Evolutionary conservation across 2,329 filamentous ascomycete species (phyloP).

Genomic region (Pyricularia sp.): DNA sequence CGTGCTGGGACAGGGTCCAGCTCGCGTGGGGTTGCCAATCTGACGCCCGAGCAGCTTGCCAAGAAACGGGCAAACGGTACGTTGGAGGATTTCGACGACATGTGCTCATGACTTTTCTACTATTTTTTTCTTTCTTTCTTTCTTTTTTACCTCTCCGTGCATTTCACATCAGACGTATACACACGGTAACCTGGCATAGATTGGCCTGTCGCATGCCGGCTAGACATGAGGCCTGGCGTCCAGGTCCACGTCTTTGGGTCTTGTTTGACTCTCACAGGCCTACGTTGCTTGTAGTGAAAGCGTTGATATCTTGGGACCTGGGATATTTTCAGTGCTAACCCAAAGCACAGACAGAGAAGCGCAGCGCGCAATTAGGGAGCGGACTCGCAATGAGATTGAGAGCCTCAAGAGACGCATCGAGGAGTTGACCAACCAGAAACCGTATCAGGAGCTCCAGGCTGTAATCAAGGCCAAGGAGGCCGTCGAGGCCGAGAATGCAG

Average conservation of each 20-base stretch:
- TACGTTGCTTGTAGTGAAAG: neutral
- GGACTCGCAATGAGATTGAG: constrained; percentile 71
- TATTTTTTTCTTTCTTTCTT: constrained; percentile 14
- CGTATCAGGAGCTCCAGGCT: constrained; percentile 70
- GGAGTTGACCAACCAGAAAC: constrained; percentile 66
- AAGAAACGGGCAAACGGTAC: constrained; percentile 50
- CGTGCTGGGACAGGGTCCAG: constrained; percentile 3
- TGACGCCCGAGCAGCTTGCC: constrained; percentile 61
- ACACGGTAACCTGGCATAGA: neutral
- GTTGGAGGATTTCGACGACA: constrained; percentile 9
- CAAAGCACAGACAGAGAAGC: constrained; percentile 56
- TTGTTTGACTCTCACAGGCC: neutral
- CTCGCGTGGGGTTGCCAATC: constrained; percentile 24
- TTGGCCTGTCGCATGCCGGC: neutral
- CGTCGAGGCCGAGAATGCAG: constrained; percentile 66
- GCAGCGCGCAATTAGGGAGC: constrained; percentile 71
- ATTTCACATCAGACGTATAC: neutral
- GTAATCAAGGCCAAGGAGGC: constrained; percentile 64
- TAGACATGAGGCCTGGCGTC: neutral
- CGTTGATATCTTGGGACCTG: neutral
- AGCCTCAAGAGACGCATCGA: constrained; percentile 57
- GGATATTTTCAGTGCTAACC: neutral
- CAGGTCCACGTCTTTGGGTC: neutral
- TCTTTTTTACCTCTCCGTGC: too few species aligned
- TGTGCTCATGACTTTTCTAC: neutral